Conservation (phyloP, 768 basidiomycete genomes). For the Pleurotus citrinopileatus region DNA sequence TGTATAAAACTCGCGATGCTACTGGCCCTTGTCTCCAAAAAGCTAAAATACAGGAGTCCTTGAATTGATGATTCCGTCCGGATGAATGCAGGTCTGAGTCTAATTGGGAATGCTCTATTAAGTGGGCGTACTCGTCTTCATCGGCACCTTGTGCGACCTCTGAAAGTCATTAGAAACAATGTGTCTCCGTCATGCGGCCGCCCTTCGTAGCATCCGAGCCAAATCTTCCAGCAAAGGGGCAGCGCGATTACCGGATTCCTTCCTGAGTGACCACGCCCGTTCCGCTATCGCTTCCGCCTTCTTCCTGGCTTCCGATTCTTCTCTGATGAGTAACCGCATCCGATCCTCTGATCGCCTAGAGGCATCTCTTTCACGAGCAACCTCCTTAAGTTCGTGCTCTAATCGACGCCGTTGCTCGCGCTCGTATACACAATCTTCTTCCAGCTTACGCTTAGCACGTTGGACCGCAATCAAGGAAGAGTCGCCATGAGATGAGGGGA, state of each 20-base stretch:
- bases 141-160: too few relatives aligned
- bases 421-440: slow-evolving; percentile 35
- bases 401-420: slow-evolving; percentile 33
- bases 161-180: too few relatives aligned
- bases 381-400: slow-evolving; percentile 29
- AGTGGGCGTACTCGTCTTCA: too few relatives aligned
- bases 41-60: too few relatives aligned
- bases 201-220: slow-evolving; percentile 12
- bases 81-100: too few relatives aligned
- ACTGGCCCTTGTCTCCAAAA: too few relatives aligned
- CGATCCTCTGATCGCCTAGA: slow-evolving; percentile 27
- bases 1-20: too few relatives aligned
- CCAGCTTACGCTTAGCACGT: slow-evolving; percentile 42
- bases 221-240: slow-evolving; percentile 11
- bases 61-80: too few relatives aligned
- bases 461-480: slow-evolving; percentile 26
- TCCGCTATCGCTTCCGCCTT: slow-evolving; percentile 43
- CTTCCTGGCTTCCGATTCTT: slow-evolving; percentile 61
- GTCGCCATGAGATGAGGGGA: slow-evolving; percentile 16
- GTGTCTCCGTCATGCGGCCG: too few relatives aligned
- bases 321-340: slow-evolving; percentile 24
- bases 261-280: slow-evolving; percentile 23
- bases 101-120: too few relatives aligned
- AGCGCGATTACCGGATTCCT: slow-evolving; percentile 16
- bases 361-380: slow-evolving; percentile 27